Conservation (phyloP, 306 rosid genomes). For the Trichosanthes cucumerina region DNA sequence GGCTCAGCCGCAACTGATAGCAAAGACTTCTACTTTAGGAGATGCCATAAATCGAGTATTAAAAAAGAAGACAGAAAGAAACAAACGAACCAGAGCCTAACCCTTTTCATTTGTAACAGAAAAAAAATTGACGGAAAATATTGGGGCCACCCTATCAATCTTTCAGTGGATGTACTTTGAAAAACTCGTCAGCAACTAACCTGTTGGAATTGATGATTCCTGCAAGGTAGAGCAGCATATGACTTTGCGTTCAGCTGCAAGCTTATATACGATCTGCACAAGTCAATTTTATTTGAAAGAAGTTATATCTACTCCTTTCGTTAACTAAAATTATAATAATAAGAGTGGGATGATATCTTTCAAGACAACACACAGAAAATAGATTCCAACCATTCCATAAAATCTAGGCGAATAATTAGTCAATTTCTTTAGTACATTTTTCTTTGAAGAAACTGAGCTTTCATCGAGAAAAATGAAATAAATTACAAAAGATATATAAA, state of each 20-base stretch:
- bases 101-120: neutral
- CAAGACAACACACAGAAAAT: neutral
- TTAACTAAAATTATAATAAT: neutral
- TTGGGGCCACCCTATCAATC: neutral
- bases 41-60: neutral
- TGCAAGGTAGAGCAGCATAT: slow-evolving; percentile 70
- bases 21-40: neutral
- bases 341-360: neutral
- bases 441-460: no score
- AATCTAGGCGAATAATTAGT: neutral
- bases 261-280: slow-evolving; percentile 29
- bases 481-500: no score
- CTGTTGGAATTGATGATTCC: slow-evolving; percentile 68
- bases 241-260: slow-evolving; percentile 24
- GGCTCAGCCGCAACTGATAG: slow-evolving; percentile 40
- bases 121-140: neutral
- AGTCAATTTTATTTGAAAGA: slow-evolving; percentile 6
- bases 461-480: no score
- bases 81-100: neutral
- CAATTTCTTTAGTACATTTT: neutral
- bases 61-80: neutral
- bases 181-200: slow-evolving; percentile 26
- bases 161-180: neutral
- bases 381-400: neutral
- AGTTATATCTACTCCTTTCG: neutral